Base-by-base conservation (phyloP, 352 stramenopile genomes). In the Phytophthora europaea region DNA sequence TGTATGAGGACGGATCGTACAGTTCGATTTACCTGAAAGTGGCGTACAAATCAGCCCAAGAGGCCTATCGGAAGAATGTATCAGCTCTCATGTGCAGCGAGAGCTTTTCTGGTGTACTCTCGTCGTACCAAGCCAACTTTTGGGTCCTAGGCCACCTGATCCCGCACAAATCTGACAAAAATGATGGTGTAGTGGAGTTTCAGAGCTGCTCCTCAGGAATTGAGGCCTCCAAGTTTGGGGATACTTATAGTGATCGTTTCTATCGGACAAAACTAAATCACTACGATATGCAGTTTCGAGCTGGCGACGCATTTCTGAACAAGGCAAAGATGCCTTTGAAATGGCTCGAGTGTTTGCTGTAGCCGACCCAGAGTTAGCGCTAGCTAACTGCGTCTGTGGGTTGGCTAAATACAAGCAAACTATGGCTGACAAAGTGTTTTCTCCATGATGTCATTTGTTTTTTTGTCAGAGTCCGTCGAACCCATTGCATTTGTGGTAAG, bases 81-180 rank as follows among this genome's bases (percentile, higher is more conserved):
- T 75, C 59, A 5, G 70, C 65, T 23, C 71, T 69, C 16, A 79
- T 84, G 22, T 86, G 81, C 61, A 79, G 81, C 18, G 58, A 66
- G 48, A 59, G 52, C 5, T 79, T 68, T 58, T 62, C 45, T 3
- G 79, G 81, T 6, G 67, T 88, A 7, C 18, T 81, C 13, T 81
- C 77, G 0, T 63, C 61, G 7, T 72, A 81, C 22, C 63, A 72
- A 65, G 34, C 33, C 7, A 43, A 45, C 9, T 70, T 80, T 48
- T 67, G 65, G 69, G 9, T 80, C 0, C 40, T 80, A 23, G 72
- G 67, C 18, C 12, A 51, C 16, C 28, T 78, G 43, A 69, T 73
- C 2, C 72, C 69, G 3, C 74, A 82, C 63, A 69, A 79, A 31
- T 77, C 75, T 4, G 43, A 52, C 6, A 64, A 69, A 58, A 81